phyloP scores from a whole-genome alignment of 2,329 filamentous ascomycete genomes.

The Akanthomyces uredinophilus region DNA sequence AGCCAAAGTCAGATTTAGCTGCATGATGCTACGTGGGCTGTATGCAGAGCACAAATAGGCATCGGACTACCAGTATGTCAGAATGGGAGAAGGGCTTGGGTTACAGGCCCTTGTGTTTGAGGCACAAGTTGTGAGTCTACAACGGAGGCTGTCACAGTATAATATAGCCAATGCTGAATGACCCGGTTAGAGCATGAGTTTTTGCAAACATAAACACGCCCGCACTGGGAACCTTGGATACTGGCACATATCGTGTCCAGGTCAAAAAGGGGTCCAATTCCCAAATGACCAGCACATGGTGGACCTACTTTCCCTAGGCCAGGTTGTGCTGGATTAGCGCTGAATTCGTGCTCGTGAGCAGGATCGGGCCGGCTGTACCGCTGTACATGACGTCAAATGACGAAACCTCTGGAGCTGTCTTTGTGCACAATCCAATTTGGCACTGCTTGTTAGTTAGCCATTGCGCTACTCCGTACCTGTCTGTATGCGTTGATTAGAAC shows the following conservation, averaged over 20 bases:
- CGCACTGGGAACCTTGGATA: too few species aligned
- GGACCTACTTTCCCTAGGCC: neutral
- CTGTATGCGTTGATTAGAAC: too few species aligned
- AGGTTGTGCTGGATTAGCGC: neutral
- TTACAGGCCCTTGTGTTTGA: neutral
- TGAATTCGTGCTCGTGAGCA: neutral
- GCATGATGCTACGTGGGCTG: neutral
- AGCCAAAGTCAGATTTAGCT: neutral
- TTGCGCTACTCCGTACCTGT: neutral
- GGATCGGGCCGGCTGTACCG: neutral
- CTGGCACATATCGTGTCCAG: neutral
- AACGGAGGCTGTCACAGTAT: neutral
- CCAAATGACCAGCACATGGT: neutral
- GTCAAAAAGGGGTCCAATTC: neutral
- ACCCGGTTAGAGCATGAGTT: too few species aligned
- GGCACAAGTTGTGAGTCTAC: neutral
- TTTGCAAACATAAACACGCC: neutral
- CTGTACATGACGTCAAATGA: neutral
- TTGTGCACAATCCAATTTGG: neutral
- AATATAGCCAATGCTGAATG: neutral
- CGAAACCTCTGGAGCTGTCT: neutral
- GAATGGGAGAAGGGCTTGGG: neutral
- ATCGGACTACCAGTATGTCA: neutral
- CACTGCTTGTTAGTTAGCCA: neutral
- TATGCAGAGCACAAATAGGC: neutral